Base-by-base conservation (phyloP, 202 grass and related monocot genomes). In the Eragrostis tef region DNA sequence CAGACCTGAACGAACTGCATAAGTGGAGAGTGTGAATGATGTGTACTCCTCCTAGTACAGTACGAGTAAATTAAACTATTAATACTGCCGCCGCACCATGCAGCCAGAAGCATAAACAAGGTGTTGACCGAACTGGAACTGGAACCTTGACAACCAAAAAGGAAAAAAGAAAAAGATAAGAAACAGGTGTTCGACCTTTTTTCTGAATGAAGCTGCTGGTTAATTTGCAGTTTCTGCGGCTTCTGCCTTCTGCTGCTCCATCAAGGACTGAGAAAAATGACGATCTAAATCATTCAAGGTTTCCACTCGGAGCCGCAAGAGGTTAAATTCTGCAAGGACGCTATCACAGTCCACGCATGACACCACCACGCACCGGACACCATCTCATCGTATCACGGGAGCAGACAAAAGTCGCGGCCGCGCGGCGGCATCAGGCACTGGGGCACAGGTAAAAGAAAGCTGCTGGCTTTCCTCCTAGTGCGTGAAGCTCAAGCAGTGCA, bases 301-400 rank as follows among this genome's bases (percentile, higher is more conserved):
- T 52, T 16, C 11, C 59, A 53, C 45, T 66, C 70, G 25, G 64
- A 17, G 29, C 25, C 14, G 25, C 21, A 58, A 19, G 60, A 50
- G 27, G 62, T 83, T 57, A 79, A 79, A 36, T 64, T 42, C 69
- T 58, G 34, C 26, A 54, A 84, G 74, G 80, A 60, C 77, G 42
- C 27, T 44, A 72, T 81, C 82, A 81, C 82, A 66, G 72, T 85
- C 82, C 42, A 66, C 87, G 36, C 78, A 81, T 85, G 82, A 84
- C 64, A 15, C 26, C 80, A 87, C 68, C 26, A 49, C 60, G 13
- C 59, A 62, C 58, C 42, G 26, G 43, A 62, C 76, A 53, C 47
- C 62, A 54, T 24, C 75, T 78, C 77, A 74, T 67, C 84, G 62
- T 73, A 74, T 81, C 77, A 42, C 17, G 71, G 80, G 41, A 45